phyloP scores from a whole-genome alignment of 495 filamentous ascomycete genomes.

The Talaromyces ruber region DNA sequence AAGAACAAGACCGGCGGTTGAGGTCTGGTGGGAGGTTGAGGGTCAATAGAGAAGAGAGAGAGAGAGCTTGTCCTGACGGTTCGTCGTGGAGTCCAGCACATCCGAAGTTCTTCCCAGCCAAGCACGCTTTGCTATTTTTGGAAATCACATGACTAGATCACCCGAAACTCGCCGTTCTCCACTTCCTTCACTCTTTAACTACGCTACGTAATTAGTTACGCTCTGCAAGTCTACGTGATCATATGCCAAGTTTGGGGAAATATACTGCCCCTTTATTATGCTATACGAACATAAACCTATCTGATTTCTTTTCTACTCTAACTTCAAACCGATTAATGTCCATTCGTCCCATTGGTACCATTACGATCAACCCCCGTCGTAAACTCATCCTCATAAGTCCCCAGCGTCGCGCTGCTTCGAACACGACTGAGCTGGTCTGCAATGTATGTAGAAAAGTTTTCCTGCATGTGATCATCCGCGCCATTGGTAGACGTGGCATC shows the following conservation, averaged over 20 bases:
- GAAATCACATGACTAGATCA: neutral
- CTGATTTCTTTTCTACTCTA: neutral
- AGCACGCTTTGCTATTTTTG: neutral
- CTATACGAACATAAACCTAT: neutral
- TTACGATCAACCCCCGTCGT: conserved; percentile 37
- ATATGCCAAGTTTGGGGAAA: neutral
- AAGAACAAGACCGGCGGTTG: neutral
- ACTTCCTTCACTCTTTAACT: no score
- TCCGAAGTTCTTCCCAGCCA: conserved; percentile 4
- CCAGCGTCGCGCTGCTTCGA: conserved; percentile 40
- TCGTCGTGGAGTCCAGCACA: neutral
- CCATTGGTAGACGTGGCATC: conserved; percentile 13
- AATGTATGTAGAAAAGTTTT: conserved; percentile 63
- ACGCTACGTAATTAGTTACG: no score
- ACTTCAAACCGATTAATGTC: no score
- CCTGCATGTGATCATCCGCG: conserved; percentile 44
- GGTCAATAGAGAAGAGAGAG: neutral
- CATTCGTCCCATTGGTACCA: neutral
- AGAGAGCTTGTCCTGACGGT: neutral
- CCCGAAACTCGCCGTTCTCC: conserved; percentile 2
- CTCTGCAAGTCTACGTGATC: no score
- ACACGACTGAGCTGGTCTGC: conserved; percentile 60
- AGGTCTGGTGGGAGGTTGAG: neutral
- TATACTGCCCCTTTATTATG: neutral
- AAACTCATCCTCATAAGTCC: conserved; percentile 52